These are phyloP conservation scores for Orbilia oligospora DNA, from an alignment of 2,329 filamentous ascomycete genomes.

Conservation along the genomic window DNA sequence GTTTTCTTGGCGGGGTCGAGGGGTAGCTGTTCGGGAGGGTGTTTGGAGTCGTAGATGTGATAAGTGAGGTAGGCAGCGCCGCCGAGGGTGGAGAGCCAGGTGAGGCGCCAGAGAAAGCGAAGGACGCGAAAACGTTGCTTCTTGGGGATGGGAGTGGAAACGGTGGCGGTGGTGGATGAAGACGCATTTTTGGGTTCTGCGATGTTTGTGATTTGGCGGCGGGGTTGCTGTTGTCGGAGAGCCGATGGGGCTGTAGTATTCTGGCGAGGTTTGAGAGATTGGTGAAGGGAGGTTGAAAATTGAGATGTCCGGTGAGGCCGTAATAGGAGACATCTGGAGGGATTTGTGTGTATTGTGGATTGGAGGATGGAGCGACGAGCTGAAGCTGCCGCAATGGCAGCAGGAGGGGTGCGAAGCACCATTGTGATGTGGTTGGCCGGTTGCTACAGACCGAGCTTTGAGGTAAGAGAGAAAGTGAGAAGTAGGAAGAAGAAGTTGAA, in stretches of 20 bases:
- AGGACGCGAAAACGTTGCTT: constrained; percentile 78
- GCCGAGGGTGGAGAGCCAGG: constrained; percentile 80
- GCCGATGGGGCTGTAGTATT: background rate
- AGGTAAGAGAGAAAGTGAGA: background rate
- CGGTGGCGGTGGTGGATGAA: constrained; percentile 27
- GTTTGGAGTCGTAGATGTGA: constrained; percentile 83
- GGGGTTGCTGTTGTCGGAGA: constrained; percentile 2
- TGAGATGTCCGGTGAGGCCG: constrained; percentile 29
- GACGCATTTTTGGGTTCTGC: constrained; percentile 39
- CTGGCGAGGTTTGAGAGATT: constrained; percentile 34
- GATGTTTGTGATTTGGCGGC: constrained; percentile 37
- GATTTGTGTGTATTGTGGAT: constrained; percentile 43
- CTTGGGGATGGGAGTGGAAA: constrained; percentile 64
- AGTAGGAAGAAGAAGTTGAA: background rate
- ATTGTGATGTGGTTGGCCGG: constrained; percentile 26
- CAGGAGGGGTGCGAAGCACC: constrained; percentile 60
- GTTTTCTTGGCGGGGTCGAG: constrained; percentile 95
- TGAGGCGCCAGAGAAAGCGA: constrained; percentile 85
- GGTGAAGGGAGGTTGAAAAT: constrained; percentile 37
- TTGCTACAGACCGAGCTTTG: background rate
- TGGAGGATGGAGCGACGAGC: constrained; percentile 56
- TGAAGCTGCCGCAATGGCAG: constrained; percentile 50
- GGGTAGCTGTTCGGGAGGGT: constrained; percentile 83
- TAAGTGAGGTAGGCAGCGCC: constrained; percentile 81
- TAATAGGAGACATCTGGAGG: constrained; percentile 40